Percentiles rank a stretch among this genome's conserved stretches.
Evolutionary conservation across 1,284 basidiomycete species (phyloP).

Genomic region (Golubevia sp.): DNA sequence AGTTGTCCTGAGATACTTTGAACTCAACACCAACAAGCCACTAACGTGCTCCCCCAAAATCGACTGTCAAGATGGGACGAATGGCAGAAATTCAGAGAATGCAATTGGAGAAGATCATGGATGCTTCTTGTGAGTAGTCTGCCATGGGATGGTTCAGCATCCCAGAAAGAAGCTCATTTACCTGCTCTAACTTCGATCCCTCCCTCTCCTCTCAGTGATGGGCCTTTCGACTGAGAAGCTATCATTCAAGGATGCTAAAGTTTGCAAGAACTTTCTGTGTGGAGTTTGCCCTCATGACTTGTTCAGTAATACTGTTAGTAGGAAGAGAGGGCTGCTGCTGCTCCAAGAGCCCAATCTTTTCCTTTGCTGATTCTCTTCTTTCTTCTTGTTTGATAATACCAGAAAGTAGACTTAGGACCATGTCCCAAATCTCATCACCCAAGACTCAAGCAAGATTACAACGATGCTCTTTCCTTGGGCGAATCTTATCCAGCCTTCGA

Average conservation of each 20-base stretch:
- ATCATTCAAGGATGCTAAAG: conserved; percentile 57
- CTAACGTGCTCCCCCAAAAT: no score
- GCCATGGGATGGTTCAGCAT: neutral
- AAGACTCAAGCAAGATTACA: conserved; percentile 53
- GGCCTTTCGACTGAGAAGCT: conserved; percentile 46
- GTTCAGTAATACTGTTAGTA: conserved; percentile 56
- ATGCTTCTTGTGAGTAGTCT: conserved; percentile 42
- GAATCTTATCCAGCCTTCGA: conserved; percentile 48
- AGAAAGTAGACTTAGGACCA: conserved; percentile 57
- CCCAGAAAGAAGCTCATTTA: neutral
- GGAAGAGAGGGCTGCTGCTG: no score
- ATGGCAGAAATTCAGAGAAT: conserved; percentile 58
- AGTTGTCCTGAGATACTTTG: no score
- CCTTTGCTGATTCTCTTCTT: neutral
- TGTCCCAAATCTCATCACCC: conserved; percentile 55
- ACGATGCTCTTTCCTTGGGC: conserved; percentile 36
- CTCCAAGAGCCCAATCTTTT: neutral
- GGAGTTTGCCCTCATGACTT: conserved; percentile 59
- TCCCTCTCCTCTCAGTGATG: conserved; percentile 31
- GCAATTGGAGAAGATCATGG: conserved; percentile 59
- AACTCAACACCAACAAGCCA: no score
- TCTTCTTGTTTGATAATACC: neutral
- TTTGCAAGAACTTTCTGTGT: conserved; percentile 59
- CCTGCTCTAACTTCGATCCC: neutral
- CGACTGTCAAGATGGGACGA: conserved; percentile 41